A percentile compares a stretch with the other conserved stretches of the same genome.
Evolutionary conservation across 2,329 filamentous ascomycete genomes (phyloP).

Genomic region (Aspergillus luchuensis): DNA sequence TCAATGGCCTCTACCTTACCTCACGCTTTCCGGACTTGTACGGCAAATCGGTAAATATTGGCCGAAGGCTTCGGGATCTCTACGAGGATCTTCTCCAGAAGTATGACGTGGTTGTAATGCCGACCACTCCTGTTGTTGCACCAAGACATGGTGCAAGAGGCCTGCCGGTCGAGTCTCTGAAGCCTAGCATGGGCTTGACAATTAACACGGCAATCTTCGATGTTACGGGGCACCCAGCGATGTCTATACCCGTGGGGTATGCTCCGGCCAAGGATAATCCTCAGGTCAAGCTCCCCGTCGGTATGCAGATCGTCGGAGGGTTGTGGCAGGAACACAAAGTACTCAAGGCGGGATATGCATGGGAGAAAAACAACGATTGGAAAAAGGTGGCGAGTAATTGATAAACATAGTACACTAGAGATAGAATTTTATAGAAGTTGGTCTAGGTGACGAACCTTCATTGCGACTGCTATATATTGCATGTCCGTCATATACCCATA

Average conservation of each 20-base stretch:
- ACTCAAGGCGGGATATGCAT: slow-evolving; percentile 24
- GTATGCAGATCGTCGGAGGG: slow-evolving; percentile 57
- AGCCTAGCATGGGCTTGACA: slow-evolving; percentile 53
- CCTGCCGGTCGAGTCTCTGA: slow-evolving; percentile 28
- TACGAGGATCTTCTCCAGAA: slow-evolving; percentile 45
- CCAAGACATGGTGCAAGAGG: slow-evolving; percentile 27
- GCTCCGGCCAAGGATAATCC: slow-evolving; percentile 31
- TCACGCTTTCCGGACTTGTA: slow-evolving; percentile 44
- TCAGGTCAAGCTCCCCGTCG: slow-evolving; percentile 49
- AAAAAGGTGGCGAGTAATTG: slow-evolving; percentile 16
- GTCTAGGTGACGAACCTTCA: neutral
- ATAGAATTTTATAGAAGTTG: neutral
- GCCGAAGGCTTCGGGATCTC: slow-evolving; percentile 39
- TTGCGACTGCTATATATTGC: neutral
- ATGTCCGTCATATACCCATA: no score
- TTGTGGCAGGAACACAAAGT: slow-evolving; percentile 33
- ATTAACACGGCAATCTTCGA: slow-evolving; percentile 62
- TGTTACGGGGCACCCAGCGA: slow-evolving; percentile 58
- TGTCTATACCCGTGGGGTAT: slow-evolving; percentile 56
- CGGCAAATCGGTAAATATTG: slow-evolving; percentile 45
- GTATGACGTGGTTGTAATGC: slow-evolving; percentile 47
- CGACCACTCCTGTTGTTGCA: slow-evolving; percentile 35
- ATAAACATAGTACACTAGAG: neutral
- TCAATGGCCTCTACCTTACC: slow-evolving; percentile 46
- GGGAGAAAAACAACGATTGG: slow-evolving; percentile 31